Base-by-base conservation (phyloP, 306 rosid species). In the Sesbania bispinosa region DNA sequence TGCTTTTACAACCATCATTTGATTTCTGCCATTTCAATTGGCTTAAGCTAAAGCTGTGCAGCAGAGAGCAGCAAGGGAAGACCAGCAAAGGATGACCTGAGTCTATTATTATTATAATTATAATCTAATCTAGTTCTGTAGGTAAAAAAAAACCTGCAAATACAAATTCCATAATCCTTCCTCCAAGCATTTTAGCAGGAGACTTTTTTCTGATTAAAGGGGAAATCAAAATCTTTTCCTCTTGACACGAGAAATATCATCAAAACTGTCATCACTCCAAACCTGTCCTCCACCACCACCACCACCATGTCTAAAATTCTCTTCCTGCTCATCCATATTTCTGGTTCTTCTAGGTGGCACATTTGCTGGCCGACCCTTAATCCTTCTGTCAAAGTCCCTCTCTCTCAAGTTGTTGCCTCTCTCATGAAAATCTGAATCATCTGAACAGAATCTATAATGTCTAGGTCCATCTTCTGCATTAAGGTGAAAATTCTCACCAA, bases 381-480 rank as follows among this genome's bases (percentile, higher is more conserved):
- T 77, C 48, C 93, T 65, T 45, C 90, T 84, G 42, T 84, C 92
- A 52, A 88, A 85, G 16, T 87, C 97, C 70, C 89, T 90, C 15
- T 80, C 97, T 78, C 90, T 84, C 63, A 90, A 10, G 76, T 67
- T 58, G 82, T 74, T 85, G 36, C 90, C 84, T 81, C 98, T 85
- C 62, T 90, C 96, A 66, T 88, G 97, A 65, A 86, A 93, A 63
- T 87, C 94, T n/a, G 85, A 69, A 54, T 81, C 92, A 20, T 85
- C 92, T 2, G 88, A 68, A 75, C 89, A 87, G 82, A 85, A 88
- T 82, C 93, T 79, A 55, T 79, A 84, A 60, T 82, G 85, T 74
- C 94, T 82, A 29, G 87, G 74, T 2, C 88, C 86, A 1, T 90
- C 88, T 78, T 84, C 90, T 4, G 80, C 62, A 74, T 88, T 86